Conservation (phyloP, 495 filamentous ascomycete genomes). For the Penicillium odoratum region DNA sequence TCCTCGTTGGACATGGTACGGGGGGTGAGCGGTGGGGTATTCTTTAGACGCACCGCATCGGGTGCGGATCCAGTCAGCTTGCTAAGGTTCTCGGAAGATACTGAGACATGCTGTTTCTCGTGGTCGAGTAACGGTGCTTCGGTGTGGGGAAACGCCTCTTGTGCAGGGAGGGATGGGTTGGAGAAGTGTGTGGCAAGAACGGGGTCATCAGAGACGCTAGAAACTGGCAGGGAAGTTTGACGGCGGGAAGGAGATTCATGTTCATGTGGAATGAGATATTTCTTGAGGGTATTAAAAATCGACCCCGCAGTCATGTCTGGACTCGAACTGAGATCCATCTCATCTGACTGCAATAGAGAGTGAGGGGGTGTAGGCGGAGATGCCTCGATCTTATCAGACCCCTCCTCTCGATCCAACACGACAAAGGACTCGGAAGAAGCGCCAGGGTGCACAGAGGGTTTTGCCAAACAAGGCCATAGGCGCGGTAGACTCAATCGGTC, state of each 20-base stretch:
- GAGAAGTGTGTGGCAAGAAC: conserved; percentile 74
- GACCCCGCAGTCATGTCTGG: conserved; percentile 38
- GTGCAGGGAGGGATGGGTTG: conserved; percentile 63
- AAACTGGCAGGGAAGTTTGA: conserved; percentile 59
- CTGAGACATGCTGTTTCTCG: conserved; percentile 50
- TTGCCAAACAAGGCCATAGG: conserved; percentile 38
- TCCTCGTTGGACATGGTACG: conserved; percentile 74
- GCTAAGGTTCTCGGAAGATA: conserved; percentile 67
- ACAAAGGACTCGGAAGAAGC: conserved; percentile 41
- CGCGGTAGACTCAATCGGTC: conserved; percentile 53
- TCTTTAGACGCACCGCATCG: conserved; percentile 68
- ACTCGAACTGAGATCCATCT: conserved; percentile 35
- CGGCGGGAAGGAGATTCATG: conserved; percentile 45
- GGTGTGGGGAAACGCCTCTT: conserved; percentile 58
- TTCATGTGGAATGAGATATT: conserved; percentile 38
- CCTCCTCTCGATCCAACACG: conserved; percentile 43
- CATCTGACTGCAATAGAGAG: conserved; percentile 45
- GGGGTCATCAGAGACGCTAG: conserved; percentile 64
- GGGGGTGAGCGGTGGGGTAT: conserved; percentile 83
- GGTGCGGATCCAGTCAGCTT: conserved; percentile 83
- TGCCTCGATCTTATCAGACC: conserved; percentile 29
- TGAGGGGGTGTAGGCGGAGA: conserved; percentile 46
- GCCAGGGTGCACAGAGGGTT: conserved; percentile 22
- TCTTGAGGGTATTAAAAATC: conserved; percentile 44
- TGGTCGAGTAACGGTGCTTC: conserved; percentile 51